Conservation (phyloP, 257 asterid species). For the Solanum paucissectum region DNA sequence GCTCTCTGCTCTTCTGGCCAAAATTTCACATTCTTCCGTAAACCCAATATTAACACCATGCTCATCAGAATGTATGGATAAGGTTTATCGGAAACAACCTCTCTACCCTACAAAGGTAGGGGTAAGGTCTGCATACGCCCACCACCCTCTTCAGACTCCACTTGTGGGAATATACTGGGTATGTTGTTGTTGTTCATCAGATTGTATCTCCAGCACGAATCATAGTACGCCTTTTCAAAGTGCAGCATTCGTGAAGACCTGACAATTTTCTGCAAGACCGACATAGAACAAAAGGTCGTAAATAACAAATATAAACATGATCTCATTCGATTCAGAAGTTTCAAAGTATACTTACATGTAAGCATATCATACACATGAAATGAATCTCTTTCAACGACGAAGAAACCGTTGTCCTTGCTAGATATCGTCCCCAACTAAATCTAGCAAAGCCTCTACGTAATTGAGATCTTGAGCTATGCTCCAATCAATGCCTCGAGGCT, state of each 20-base stretch:
- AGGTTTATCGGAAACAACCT: background rate
- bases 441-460: background rate
- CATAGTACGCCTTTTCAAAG: background rate
- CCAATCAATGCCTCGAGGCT: background rate
- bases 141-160: background rate
- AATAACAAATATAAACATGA: background rate
- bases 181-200: background rate
- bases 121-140: background rate
- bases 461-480: background rate
- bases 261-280: background rate
- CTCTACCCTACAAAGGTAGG: background rate
- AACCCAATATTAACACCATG: background rate
- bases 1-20: background rate
- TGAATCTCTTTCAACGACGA: background rate
- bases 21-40: background rate
- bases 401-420: background rate
- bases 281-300: background rate
- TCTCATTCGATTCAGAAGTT: background rate
- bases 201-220: background rate
- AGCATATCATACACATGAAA: background rate
- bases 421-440: background rate
- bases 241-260: background rate
- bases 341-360: background rate
- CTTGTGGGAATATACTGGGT: background rate
- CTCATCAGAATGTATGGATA: background rate